A percentile compares a stretch with the other conserved stretches of the same genome.
phyloP scores from a whole-genome alignment of 2,329 filamentous ascomycete species.

The Penicillium glabrum region DNA sequence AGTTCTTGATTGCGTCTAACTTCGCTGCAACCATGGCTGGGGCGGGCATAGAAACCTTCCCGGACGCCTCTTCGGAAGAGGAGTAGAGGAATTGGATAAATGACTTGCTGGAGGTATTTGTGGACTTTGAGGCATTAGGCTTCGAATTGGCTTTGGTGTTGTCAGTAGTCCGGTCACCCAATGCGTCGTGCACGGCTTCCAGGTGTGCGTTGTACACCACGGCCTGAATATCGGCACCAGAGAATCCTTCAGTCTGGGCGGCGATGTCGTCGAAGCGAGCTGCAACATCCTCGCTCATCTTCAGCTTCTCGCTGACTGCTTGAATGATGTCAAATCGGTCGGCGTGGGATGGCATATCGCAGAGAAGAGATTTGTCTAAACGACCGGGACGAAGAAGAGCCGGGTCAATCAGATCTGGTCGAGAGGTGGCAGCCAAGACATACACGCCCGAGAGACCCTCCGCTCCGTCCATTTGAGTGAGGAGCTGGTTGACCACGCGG shows the following conservation, averaged over 20 bases:
- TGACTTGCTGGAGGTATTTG: slow-evolving; percentile 37
- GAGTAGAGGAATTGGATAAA: slow-evolving; percentile 88
- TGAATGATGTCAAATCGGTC: slow-evolving; percentile 87
- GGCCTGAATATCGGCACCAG: slow-evolving; percentile 90
- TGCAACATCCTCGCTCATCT: slow-evolving; percentile 66
- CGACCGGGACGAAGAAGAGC: slow-evolving; percentile 87
- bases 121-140: slow-evolving; percentile 28
- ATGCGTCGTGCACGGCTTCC: slow-evolving; percentile 91
- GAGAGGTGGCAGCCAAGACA: slow-evolving; percentile 87
- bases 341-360: slow-evolving; percentile 76
- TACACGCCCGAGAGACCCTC: slow-evolving; percentile 95
- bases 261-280: slow-evolving; percentile 72
- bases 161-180: slow-evolving; percentile 56
- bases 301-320: slow-evolving; percentile 79
- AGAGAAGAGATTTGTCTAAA: slow-evolving; percentile 88
- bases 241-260: slow-evolving; percentile 79
- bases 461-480: slow-evolving; percentile 98
- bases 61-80: slow-evolving; percentile 51
- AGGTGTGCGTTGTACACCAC: slow-evolving; percentile 95
- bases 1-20: slow-evolving; percentile 73
- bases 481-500: slow-evolving; percentile 93
- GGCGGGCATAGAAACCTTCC: slow-evolving; percentile 66
- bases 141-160: slow-evolving; percentile 42
- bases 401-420: slow-evolving; percentile 94
- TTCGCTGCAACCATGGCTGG: slow-evolving; percentile 78